Base-by-base conservation (phyloP, 805 yeast genomes). In the Naumovozyma castellii region DNA sequence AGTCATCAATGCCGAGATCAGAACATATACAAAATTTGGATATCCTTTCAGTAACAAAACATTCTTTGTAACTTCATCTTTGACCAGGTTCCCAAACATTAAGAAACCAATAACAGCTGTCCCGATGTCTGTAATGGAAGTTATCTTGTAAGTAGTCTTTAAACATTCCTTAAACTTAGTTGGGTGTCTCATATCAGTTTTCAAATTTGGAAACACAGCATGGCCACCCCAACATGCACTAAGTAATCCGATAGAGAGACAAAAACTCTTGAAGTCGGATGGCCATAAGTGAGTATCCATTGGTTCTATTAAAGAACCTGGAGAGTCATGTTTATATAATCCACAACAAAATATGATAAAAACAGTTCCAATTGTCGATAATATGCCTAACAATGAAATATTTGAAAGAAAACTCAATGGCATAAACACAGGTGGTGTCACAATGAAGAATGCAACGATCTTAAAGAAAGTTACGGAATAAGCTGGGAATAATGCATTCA, bases 211-310 rank as follows among this genome's bases (percentile, higher is more conserved):
- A 48, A 80, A 80, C 5, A 83, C 79, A 1, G 86, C 84, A 56
- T 82, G 90, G 2, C 92, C 92, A 41, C 90, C 90, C 76, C 84
- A 82, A 10, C 87, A 86, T 3, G 88, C 86, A 70, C 82, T 72
- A 43, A 78, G 69, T 20, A 82, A 68, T 2, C 90, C 90, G 41
- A 80, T 61, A 6, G 81, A 70, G 35, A 81, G 65, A 35, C 82
- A 68, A 25, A 76, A 66, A 44, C 73, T 75, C 4, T 69, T 58
- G 13, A 62, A 50, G 8, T 72, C 65, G 4, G 58, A 52, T 2
- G 96, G 96, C 70, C 76, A 77, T 43, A 81, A 33, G 45, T 78
- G 73, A 0, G 92, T 81, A 4, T 73, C 71, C 72, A 80, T 79
- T 10, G 80, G 76, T 15, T 65, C 53, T 14, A 78, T 39, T 34